Evolutionary conservation across 768 basidiomycete species (phyloP).

Genomic region (Xanthoconium purpureum): DNA sequence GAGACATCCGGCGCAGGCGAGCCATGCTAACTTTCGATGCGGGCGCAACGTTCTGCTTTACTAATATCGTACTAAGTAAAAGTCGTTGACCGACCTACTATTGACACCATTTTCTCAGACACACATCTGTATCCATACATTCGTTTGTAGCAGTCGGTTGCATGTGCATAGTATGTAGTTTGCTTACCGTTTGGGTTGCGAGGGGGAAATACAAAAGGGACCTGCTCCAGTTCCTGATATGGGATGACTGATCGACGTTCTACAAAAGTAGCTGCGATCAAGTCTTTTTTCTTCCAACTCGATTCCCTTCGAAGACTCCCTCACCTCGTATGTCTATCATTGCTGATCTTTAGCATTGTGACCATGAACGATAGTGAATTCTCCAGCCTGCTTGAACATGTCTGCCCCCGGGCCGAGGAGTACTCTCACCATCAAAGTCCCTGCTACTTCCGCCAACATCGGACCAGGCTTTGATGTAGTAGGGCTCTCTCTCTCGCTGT

Average conservation of each 20-base stretch:
- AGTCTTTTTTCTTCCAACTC: too few relatives aligned
- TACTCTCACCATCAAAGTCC: constrained; percentile 75
- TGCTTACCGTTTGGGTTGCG: not conserved
- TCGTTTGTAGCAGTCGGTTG: not conserved
- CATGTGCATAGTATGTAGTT: not conserved
- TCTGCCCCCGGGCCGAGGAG: constrained; percentile 6
- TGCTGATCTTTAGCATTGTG: too few relatives aligned
- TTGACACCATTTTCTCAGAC: not conserved
- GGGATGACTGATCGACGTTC: constrained; percentile 7
- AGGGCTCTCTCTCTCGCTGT: constrained; percentile 91
- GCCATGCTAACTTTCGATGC: constrained; percentile 1
- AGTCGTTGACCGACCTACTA: constrained; percentile 16
- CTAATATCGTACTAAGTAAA: not conserved
- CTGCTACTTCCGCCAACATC: constrained; percentile 98
- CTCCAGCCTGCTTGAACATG: constrained; percentile 21
- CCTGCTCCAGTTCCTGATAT: constrained; percentile 9
- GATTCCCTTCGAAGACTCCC: not conserved
- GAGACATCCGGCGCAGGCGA: not conserved
- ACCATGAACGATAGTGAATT: not conserved
- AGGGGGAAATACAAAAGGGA: not conserved
- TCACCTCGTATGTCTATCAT: constrained; percentile 5
- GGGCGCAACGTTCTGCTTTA: not conserved
- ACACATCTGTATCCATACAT: constrained; percentile 13
- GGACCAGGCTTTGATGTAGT: constrained; percentile 99
- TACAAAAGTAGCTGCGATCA: too few relatives aligned